Evolutionary conservation across 768 basidiomycete genomes (phyloP), one percentile per base, ranked within the genome.

Genomic region (Pholiota molesta): DNA sequence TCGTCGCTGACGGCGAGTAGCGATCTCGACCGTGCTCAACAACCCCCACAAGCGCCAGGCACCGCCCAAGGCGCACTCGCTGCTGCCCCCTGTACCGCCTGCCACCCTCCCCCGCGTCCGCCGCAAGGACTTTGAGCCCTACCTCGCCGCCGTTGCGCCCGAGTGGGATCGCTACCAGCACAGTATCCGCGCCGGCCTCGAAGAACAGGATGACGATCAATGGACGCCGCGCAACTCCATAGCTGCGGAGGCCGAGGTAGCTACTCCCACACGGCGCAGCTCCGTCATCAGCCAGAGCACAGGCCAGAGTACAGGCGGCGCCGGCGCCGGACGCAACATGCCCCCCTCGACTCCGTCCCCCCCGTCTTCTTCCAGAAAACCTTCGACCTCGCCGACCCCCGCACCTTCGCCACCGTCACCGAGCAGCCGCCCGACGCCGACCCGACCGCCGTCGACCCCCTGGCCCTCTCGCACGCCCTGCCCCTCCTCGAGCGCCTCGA

Each of bases 11-110:
- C 21, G 5, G 8, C 9, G 2, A 55, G 31, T 19, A 97, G 96
- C 95, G 40, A 95, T 97, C 65, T 96, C 95, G 9, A 95, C 93
- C 17, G 92, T 97, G 28, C 84, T 97, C 55, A 95, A 95, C 69
- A 95, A 91, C 68, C 96, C 96, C 0, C 88, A 90, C 69, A 91
- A 89, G 75, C 84, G 81, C 37, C 89, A 91, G 52, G 89, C 91
- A 7, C 94, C 96, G 13, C 91, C 96, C 31, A 93, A 97, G 71
- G 87, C 94, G 0, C 92, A 96, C 66, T 91, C 94, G 1, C 75
- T 87, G 0, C 78, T 98, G 17, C 90, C 92, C 1, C 74, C 89
- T 35, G 86, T 88, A 2, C 83, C 84, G 2, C 85, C 89, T 7
- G 89, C 90, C 1, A 87, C 89, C 60, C 83, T 96, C 8, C 91